Evolutionary conservation across 305 asterid species (phyloP).

Genomic region (Fraxinus ornus): DNA sequence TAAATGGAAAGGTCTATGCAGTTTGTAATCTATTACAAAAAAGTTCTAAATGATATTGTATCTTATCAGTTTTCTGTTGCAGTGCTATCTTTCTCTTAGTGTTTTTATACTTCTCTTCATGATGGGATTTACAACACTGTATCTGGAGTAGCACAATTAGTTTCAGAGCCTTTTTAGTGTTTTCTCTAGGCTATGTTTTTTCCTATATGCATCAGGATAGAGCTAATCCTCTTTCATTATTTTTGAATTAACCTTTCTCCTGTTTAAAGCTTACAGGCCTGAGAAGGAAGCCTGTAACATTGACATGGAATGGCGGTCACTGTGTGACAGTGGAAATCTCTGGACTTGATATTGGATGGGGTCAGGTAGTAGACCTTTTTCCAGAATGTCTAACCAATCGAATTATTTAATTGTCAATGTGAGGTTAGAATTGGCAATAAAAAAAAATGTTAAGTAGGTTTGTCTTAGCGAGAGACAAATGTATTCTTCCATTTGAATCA

Average conservation of each 20-base stretch:
- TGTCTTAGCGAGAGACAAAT: neutral
- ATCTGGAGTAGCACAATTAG: neutral
- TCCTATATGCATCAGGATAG: neutral
- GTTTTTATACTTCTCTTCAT: neutral
- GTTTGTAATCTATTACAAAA: neutral
- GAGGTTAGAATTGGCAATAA: neutral
- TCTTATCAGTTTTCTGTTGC: neutral
- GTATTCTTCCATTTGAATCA: neutral
- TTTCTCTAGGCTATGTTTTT: neutral
- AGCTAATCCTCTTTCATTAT: constrained; percentile 8
- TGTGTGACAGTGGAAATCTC: constrained; percentile 71
- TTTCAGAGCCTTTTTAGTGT: neutral
- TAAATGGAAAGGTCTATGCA: neutral
- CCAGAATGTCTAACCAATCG: neutral
- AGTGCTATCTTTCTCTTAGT: neutral
- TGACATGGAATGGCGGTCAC: constrained; percentile 59
- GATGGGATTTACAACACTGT: neutral
- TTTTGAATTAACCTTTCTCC: constrained; percentile 22
- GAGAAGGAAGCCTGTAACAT: constrained; percentile 54
- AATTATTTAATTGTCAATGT: neutral
- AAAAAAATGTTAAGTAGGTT: neutral
- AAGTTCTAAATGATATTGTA: neutral
- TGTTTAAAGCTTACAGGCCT: constrained; percentile 77
- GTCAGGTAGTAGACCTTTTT: constrained; percentile 65
- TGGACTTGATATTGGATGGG: constrained; percentile 99